Percentiles rank a stretch among this genome's conserved stretches.
Evolutionary conservation across 2,329 filamentous ascomycete species (phyloP).

Genomic region (Rhynchosporium secalis): DNA sequence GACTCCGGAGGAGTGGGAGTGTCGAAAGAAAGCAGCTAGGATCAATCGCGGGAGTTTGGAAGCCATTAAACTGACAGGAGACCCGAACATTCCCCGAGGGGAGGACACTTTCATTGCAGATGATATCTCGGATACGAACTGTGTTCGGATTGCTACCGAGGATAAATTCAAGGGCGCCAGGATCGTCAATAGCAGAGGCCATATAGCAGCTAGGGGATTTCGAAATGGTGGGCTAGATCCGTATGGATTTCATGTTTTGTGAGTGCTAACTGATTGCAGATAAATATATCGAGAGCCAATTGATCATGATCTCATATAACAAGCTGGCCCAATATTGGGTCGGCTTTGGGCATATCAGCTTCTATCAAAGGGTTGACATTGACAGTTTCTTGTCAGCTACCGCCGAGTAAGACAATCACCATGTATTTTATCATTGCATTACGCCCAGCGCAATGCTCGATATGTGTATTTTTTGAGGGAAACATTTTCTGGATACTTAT

Average conservation of each 20-base stretch:
- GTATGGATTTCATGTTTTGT: background rate
- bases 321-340: slow-evolving; percentile 82
- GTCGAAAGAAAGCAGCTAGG: slow-evolving; percentile 47
- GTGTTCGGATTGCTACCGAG: slow-evolving; percentile 64
- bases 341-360: slow-evolving; percentile 59
- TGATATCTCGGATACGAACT: slow-evolving; percentile 69
- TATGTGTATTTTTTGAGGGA: too few relatives aligned
- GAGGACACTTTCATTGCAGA: slow-evolving; percentile 79
- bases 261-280: slow-evolving; percentile 50
- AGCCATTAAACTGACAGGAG: slow-evolving; percentile 88
- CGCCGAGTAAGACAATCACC: background rate
- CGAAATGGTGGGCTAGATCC: slow-evolving; percentile 60
- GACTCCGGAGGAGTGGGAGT: slow-evolving; percentile 47
- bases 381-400: slow-evolving; percentile 47
- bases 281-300: slow-evolving; percentile 70
- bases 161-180: slow-evolving; percentile 71
- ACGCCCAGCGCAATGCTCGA: too few relatives aligned
- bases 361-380: slow-evolving; percentile 60
- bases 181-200: slow-evolving; percentile 72
- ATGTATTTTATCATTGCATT: too few relatives aligned
- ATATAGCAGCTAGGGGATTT: slow-evolving; percentile 76
- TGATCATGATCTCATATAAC: slow-evolving; percentile 78
- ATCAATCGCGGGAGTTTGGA: slow-evolving; percentile 69
- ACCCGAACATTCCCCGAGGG: slow-evolving; percentile 84
- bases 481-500: too few relatives aligned